Percentiles rank a stretch among this genome's conserved stretches.
phyloP scores from a whole-genome alignment of 345 rosid genomes.

The Clausena lansium region DNA sequence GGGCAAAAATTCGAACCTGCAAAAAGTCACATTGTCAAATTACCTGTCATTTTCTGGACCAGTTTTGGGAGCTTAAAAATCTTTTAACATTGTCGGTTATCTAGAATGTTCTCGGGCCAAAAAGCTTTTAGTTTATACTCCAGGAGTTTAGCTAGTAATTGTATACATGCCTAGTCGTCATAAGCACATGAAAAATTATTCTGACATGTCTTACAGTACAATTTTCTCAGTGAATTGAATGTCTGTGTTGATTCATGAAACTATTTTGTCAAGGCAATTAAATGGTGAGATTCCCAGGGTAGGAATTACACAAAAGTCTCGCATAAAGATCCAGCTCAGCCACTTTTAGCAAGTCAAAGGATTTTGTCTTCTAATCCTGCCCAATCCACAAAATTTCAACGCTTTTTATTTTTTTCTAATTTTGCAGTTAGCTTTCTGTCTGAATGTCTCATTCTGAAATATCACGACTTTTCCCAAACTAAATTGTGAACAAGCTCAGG shows the following conservation, averaged over 20 bases:
- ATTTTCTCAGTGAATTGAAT: background rate
- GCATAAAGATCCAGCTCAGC: background rate
- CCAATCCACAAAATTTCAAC: background rate
- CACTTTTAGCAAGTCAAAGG: background rate
- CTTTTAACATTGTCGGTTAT: background rate
- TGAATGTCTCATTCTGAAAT: background rate
- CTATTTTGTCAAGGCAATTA: background rate
- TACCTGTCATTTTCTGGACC: background rate
- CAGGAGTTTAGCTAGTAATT: background rate
- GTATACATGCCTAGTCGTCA: background rate
- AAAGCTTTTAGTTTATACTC: background rate
- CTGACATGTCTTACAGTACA: background rate
- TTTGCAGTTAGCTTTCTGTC: too few species aligned
- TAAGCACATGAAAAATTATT: too few species aligned
- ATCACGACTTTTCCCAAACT: background rate
- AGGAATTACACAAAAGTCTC: background rate
- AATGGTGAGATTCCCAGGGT: background rate
- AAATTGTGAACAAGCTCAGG: background rate
- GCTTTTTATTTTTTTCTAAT: too few species aligned
- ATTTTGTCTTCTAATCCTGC: background rate
- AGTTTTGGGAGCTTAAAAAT: background rate
- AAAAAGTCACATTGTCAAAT: conserved; percentile 10
- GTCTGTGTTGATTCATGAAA: background rate
- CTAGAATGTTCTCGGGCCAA: background rate
- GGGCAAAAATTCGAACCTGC: conserved; percentile 71